Conservation (phyloP, 768 basidiomycete species). For the Naematelia aurantialba region DNA sequence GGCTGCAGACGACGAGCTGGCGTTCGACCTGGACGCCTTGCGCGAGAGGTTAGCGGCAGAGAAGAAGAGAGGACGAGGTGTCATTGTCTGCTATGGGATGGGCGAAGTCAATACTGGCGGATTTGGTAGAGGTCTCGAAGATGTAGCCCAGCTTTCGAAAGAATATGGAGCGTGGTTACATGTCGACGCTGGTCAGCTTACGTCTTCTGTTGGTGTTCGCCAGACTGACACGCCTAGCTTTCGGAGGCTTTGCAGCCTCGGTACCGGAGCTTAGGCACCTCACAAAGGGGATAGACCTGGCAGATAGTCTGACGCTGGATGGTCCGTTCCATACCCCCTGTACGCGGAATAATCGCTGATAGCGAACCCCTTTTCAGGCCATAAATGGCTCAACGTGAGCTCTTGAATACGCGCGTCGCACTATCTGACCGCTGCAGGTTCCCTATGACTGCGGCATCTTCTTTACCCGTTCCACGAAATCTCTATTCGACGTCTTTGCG, state of each 20-base stretch:
- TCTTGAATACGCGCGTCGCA: neutral
- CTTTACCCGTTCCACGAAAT: conserved; percentile 44
- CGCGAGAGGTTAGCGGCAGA: conserved; percentile 43
- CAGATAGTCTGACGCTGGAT: conserved; percentile 53
- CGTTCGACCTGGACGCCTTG: conserved; percentile 47
- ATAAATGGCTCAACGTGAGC: conserved; percentile 54
- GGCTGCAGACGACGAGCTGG: conserved; percentile 27
- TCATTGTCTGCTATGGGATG: conserved; percentile 46
- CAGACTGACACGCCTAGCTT: conserved; percentile 45
- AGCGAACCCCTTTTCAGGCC: conserved; percentile 21
- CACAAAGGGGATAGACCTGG: conserved; percentile 48
- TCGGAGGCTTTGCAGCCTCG: conserved; percentile 53
- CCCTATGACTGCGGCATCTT: conserved; percentile 53
- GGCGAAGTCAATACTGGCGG: conserved; percentile 56
- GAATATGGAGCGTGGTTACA: conserved; percentile 53
- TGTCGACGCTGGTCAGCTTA: conserved; percentile 53
- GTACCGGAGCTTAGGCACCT: conserved; percentile 48
- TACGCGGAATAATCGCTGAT: no score
- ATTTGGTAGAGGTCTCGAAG: conserved; percentile 45
- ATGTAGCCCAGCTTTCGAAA: conserved; percentile 50
- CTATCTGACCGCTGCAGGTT: conserved; percentile 21
- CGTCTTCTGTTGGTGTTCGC: neutral
- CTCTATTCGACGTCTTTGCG: conserved; percentile 49
- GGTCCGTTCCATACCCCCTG: conserved; percentile 23
- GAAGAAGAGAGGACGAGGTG: conserved; percentile 39